Evolutionary conservation across 768 basidiomycete genomes (phyloP).

Genomic region (Amanita inopinata): DNA sequence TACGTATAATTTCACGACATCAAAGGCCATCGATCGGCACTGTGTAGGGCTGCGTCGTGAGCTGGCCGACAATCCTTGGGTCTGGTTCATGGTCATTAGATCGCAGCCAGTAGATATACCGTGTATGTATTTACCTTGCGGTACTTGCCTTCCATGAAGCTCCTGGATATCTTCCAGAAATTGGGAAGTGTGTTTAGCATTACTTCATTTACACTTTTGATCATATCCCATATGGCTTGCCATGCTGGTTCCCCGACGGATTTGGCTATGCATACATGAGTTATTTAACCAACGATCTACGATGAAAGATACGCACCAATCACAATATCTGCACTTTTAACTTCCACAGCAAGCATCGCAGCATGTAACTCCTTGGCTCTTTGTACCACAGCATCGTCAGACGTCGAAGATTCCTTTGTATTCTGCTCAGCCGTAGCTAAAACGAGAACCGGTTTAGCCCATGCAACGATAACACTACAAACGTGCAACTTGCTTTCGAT

Average conservation of each 20-base stretch:
- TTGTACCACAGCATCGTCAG: slow-evolving; percentile 30
- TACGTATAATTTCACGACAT: slow-evolving; percentile 80
- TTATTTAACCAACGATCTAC: neutral
- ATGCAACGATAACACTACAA: neutral
- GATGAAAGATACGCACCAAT: slow-evolving; percentile 36
- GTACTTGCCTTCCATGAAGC: slow-evolving; percentile 89
- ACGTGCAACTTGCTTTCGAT: slow-evolving; percentile 39
- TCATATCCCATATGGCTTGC: slow-evolving; percentile 68
- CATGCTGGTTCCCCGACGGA: slow-evolving; percentile 70
- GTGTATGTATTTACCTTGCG: slow-evolving; percentile 50
- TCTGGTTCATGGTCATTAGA: slow-evolving; percentile 14
- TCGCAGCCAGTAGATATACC: slow-evolving; percentile 6
- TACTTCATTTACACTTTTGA: slow-evolving; percentile 81
- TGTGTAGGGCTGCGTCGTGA: slow-evolving; percentile 76
- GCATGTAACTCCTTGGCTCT: slow-evolving; percentile 49
- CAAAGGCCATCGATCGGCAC: slow-evolving; percentile 79
- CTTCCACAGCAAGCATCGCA: slow-evolving; percentile 51
- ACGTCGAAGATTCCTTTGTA: slow-evolving; percentile 22
- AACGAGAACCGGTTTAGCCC: neutral
- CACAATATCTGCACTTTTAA: slow-evolving; percentile 49
- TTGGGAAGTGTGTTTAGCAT: slow-evolving; percentile 79
- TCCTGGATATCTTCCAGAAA: slow-evolving; percentile 89
- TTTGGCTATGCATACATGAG: slow-evolving; percentile 36
- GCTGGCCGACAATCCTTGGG: slow-evolving; percentile 24
- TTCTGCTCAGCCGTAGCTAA: slow-evolving; percentile 41